Base-by-base conservation (phyloP, 2,329 filamentous ascomycete species). In the Fusarium metavorans region DNA sequence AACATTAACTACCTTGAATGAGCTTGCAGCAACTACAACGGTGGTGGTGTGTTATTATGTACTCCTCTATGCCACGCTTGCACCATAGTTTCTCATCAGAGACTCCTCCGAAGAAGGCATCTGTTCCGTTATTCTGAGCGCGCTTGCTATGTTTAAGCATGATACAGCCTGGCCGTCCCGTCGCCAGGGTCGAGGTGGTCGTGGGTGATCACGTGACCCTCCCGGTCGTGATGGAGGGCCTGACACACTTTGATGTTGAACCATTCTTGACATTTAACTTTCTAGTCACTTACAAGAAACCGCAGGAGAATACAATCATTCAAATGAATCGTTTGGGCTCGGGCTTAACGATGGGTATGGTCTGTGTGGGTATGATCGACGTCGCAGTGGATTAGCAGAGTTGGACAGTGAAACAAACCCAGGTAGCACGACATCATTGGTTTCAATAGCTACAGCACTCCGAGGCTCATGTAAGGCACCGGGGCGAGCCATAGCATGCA, bases 81-180 rank as follows among this genome's bases (percentile, higher is more conserved):
- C 23, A 2, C 43, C 43, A 18, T 48, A 2, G 18, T 8, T 27
- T 25, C 43, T 27, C 23, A 8, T 6, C 14, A 2, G 23, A 14
- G 14, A 25, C 1, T 18, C 23, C 14, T 6, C 43, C 5, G 4
- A 10, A 16, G 23, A 43, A 23, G 14, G 5, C 5, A 5, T 0
- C 25, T 1, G 14, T 10, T 27, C 5, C 10, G 14, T 3, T 0
- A 27, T 27, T 25, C 0, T 27, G 8, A 48, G 2, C 16, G 43
- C 9, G 5, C 43, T 18, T 25, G 23, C 8, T 18, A 2, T 18
- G 23, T 27, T 48, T 23, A 25, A 25, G 1, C 14, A 7, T 27
- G 43, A 27, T 48, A 48, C 23, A 27, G 23, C 2, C 7, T 48
- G 23, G 4, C 27, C 8, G 8, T 48, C 23, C 23, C 2, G 8